Percentiles rank a stretch among this genome's conserved stretches.
Conservation (phyloP, 495 filamentous ascomycete species). For the Penicillium antarcticum region DNA sequence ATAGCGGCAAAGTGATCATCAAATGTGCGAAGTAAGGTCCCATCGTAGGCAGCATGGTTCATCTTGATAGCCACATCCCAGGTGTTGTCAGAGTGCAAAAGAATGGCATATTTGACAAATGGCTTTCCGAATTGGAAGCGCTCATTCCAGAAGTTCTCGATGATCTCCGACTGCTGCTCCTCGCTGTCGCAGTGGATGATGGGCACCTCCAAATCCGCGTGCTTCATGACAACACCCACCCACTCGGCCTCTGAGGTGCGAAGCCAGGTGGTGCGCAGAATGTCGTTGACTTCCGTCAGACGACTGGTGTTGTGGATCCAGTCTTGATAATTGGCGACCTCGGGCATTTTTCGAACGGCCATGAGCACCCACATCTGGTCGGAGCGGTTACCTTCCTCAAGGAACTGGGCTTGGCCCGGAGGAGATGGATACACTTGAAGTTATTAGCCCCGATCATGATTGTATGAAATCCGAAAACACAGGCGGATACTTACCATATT, state of each 20-base stretch:
- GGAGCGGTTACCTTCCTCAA: constrained; percentile 9
- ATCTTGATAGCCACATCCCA: constrained; percentile 16
- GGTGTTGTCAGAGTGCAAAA: constrained; percentile 5
- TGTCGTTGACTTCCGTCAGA: constrained; percentile 13
- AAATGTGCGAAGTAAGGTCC: constrained; percentile 20
- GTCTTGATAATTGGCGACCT: background rate
- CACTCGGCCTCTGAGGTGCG: background rate
- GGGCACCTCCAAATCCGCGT: background rate
- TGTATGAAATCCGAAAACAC: background rate
- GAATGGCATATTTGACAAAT: constrained; percentile 14
- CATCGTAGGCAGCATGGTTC: constrained; percentile 20
- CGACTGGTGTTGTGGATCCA: constrained; percentile 12
- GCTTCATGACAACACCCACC: constrained; percentile 11
- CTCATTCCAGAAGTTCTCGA: constrained; percentile 13
- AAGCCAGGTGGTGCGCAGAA: constrained; percentile 15
- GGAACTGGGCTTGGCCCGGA: constrained; percentile 20
- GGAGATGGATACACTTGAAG: constrained; percentile 14
- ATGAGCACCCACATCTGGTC: constrained; percentile 19
- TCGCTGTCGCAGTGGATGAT: constrained; percentile 5
- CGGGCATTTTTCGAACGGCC: constrained; percentile 11
- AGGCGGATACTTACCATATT: background rate
- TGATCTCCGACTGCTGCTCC: background rate
- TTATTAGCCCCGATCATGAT: background rate
- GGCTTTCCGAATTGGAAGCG: constrained; percentile 14
- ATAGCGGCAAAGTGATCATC: constrained; percentile 18